Conservation (phyloP, 805 yeast species). For the Candida orba region DNA sequence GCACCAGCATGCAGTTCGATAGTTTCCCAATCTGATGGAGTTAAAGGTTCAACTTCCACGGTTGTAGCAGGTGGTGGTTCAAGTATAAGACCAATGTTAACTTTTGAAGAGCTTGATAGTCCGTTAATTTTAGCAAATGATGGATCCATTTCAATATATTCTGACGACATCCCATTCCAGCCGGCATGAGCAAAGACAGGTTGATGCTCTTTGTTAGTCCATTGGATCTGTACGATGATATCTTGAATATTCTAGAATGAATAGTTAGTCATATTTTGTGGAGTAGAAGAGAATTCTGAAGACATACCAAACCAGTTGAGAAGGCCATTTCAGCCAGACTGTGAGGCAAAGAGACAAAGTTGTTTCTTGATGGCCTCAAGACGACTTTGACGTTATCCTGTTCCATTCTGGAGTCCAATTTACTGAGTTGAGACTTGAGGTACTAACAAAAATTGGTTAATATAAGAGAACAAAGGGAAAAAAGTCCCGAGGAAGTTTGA, state of each 20-base stretch:
- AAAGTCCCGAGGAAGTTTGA: neutral
- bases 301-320: conserved; percentile 42
- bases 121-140: conserved; percentile 48
- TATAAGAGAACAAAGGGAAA: neutral
- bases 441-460: too few species aligned
- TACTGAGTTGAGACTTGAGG: neutral
- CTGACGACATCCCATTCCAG: conserved; percentile 55
- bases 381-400: conserved; percentile 21
- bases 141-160: conserved; percentile 57
- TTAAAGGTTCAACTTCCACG: conserved; percentile 70
- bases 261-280: conserved; percentile 10
- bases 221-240: conserved; percentile 42
- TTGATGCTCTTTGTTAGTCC: conserved; percentile 25
- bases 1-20: conserved; percentile 75
- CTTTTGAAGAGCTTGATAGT: conserved; percentile 34
- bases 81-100: conserved; percentile 40
- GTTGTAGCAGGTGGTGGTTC: conserved; percentile 47
- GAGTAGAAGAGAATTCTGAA: neutral
- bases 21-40: conserved; percentile 83
- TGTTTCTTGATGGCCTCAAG: conserved; percentile 34
- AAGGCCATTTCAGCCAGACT: conserved; percentile 37
- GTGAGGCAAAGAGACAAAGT: conserved; percentile 50
- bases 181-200: conserved; percentile 40
- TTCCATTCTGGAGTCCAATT: conserved; percentile 9
- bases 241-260: conserved; percentile 37